These are phyloP conservation scores for Scenedesmus sp. DNA, from an alignment of 163 green algal genomes.

Conservation along the genomic window DNA sequence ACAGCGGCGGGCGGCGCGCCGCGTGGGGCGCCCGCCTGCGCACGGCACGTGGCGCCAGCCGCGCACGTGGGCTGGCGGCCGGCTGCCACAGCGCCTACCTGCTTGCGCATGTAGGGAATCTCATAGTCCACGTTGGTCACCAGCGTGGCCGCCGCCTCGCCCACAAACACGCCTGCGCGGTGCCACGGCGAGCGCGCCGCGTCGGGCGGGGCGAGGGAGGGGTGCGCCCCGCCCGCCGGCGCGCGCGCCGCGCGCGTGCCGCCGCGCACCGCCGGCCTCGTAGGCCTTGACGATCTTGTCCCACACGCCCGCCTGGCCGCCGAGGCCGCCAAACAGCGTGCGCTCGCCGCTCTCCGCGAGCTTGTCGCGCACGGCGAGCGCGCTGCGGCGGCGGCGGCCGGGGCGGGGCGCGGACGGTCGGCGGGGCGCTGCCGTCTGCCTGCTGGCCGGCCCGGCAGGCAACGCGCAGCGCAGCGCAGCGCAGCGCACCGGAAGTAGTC, in stretches of 20 bases:
- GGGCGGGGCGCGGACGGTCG: too few species aligned
- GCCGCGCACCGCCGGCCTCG: constrained; percentile 64
- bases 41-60: too few species aligned
- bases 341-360: constrained; percentile 64
- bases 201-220: not conserved
- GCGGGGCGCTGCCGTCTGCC: not conserved
- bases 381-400: too few species aligned
- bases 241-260: too few species aligned
- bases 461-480: not conserved
- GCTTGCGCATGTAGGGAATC: constrained; percentile 59
- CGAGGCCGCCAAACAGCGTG: constrained; percentile 71
- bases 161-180: constrained; percentile 59
- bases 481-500: constrained; percentile 39
- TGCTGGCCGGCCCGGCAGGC: not conserved
- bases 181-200: not conserved
- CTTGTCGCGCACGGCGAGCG: constrained; percentile 59
- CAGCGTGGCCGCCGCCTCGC: constrained; percentile 52
- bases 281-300: constrained; percentile 79
- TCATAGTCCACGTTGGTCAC: constrained; percentile 64
- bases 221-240: too few species aligned
- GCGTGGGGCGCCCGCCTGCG: too few species aligned
- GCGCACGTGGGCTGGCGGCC: too few species aligned
- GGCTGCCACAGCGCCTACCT: too few species aligned
- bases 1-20: too few species aligned
- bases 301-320: constrained; percentile 68